These are phyloP conservation scores for Amanita pallidorosea DNA, from an alignment of 768 basidiomycete genomes.

Conservation along the genomic window DNA sequence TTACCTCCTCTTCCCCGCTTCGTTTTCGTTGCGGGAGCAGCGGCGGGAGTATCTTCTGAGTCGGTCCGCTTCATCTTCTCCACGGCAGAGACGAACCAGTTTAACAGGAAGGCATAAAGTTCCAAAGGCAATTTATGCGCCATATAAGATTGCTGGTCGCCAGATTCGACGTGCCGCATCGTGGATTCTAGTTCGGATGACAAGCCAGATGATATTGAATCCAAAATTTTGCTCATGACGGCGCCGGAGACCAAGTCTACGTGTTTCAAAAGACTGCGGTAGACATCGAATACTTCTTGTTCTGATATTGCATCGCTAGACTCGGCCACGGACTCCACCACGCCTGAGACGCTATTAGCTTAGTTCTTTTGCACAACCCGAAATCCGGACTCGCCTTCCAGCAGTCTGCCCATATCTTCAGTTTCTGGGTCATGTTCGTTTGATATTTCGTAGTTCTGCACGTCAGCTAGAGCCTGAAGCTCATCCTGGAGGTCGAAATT, in stretches of 20 bases:
- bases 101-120: constrained; percentile 85
- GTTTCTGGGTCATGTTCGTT: constrained; percentile 55
- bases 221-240: constrained; percentile 78
- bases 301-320: constrained; percentile 65
- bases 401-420: constrained; percentile 41
- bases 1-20: constrained; percentile 55
- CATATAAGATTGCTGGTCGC: constrained; percentile 49
- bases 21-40: constrained; percentile 25
- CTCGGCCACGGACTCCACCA: constrained; percentile 72
- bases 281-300: constrained; percentile 66
- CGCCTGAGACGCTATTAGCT: constrained; percentile 31
- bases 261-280: constrained; percentile 73
- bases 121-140: constrained; percentile 72
- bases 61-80: constrained; percentile 61
- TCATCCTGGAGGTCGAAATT: constrained; percentile 75
- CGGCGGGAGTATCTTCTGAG: constrained; percentile 33
- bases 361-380: neutral
- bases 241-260: constrained; percentile 49
- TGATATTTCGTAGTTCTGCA: constrained; percentile 51
- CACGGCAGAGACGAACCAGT: constrained; percentile 79
- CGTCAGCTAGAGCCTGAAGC: constrained; percentile 52
- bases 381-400: constrained; percentile 39
- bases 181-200: constrained; percentile 65
- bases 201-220: constrained; percentile 74
- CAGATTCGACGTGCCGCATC: constrained; percentile 55